Evolutionary conservation across 768 basidiomycete genomes (phyloP).

Genomic region (Cubamyces lactineus): DNA sequence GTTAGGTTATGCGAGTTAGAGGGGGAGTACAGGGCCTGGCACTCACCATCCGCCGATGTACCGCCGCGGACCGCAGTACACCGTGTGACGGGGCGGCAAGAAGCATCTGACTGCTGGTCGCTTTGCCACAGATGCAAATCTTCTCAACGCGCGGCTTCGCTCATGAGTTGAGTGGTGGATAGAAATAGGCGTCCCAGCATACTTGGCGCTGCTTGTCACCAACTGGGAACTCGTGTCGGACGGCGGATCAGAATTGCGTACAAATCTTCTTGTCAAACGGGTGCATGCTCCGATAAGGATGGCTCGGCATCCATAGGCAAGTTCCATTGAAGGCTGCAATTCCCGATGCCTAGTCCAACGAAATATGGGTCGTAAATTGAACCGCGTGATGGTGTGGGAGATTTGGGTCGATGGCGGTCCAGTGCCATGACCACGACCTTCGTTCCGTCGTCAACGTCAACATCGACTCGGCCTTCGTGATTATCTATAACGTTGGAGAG

Average conservation of each 20-base stretch:
- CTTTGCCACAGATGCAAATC: background rate
- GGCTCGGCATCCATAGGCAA: background rate
- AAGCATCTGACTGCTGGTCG: background rate
- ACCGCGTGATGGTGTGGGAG: too few relatives aligned
- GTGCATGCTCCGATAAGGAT: background rate
- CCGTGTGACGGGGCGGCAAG: slow-evolving; percentile 5
- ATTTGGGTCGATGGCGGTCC: too few relatives aligned
- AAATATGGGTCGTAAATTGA: too few relatives aligned
- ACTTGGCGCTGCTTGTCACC: background rate
- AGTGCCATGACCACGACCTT: too few relatives aligned
- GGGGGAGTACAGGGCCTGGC: background rate
- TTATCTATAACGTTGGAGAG: too few relatives aligned
- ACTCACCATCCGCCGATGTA: slow-evolving; percentile 6
- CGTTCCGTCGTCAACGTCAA: too few relatives aligned
- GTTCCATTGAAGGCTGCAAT: too few relatives aligned
- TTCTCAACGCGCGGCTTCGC: background rate
- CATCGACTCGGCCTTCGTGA: too few relatives aligned
- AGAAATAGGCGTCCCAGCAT: background rate
- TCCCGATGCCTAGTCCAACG: too few relatives aligned
- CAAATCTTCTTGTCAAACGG: background rate
- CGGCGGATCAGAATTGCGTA: background rate
- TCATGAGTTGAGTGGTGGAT: background rate
- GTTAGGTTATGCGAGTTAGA: background rate
- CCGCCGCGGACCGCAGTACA: slow-evolving; percentile 8
- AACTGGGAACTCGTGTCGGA: background rate